Evolutionary conservation across 768 basidiomycete genomes (phyloP), one percentile per base, ranked within the genome.

Genomic region (Rubroboletus satanas): DNA sequence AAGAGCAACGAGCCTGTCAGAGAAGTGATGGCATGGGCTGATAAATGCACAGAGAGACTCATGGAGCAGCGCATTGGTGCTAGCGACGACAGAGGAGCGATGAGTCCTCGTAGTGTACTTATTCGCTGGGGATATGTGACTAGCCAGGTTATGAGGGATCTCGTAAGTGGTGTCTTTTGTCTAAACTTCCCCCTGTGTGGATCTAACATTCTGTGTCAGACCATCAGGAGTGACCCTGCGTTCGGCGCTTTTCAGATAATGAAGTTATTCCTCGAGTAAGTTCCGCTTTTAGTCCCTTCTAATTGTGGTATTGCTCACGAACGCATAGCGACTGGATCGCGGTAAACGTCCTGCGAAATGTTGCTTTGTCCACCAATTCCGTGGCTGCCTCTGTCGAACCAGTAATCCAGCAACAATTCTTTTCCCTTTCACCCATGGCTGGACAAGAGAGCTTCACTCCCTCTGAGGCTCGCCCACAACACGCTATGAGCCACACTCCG

Each of bases 121-220:
- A 91, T 93, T 69, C 84, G 91, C 52, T 93, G 90, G 91, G 89
- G 90, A 47, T 93, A 93, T 73, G 92, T 93, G 66, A 93, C 91
- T 17, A 90, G 88, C 71, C 91, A 94, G 71, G 84, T 94, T 62
- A 94, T 93, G 90, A 79, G 92, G 63, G 92, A 94, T 72, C 75
- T 94, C 69, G 89, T 92, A 67, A 70, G 87, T 71, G 33, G 52
- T 54, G 4, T 9, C 41, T 51, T 53, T 48, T 51, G 35, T 14
- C 5, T 29, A 41, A 31, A 23, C 15, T 44, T 50, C 49, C 35
- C 3, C 35, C 3, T 12, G 35, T 5, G 18, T 35, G 21, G 18
- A 48, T 23, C 38, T 60, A 47, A 60, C 49, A 11, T 45, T n/a
- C 28, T 35, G 56, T 31, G 44, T 10, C 67, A 93, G 90, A 93